Conservation (phyloP, 805 yeast genomes). For the Suhomyces sp. region DNA sequence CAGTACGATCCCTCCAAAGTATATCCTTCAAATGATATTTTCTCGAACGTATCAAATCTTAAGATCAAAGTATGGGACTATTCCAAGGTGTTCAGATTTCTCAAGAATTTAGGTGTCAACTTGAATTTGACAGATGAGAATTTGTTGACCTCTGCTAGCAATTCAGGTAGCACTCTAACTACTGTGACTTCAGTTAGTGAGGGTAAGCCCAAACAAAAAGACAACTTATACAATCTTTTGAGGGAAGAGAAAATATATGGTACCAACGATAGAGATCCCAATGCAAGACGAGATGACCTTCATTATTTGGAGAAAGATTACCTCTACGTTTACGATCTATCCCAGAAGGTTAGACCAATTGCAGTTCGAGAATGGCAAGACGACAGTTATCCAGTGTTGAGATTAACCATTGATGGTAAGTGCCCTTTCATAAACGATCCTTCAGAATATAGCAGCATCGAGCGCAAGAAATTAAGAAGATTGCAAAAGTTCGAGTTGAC, state of each 20-base stretch:
- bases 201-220: slow-evolving; percentile 12
- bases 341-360: slow-evolving; percentile 76
- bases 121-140: slow-evolving; percentile 5
- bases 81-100: slow-evolving; percentile 80
- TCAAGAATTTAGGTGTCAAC: slow-evolving; percentile 54
- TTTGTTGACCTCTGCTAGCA: slow-evolving; percentile 1
- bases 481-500: slow-evolving; percentile 41
- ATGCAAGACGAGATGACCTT: slow-evolving; percentile 79
- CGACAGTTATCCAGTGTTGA: slow-evolving; percentile 54
- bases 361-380: slow-evolving; percentile 77
- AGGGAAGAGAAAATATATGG: slow-evolving; percentile 85
- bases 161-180: slow-evolving; percentile 3
- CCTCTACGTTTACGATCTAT: slow-evolving; percentile 76
- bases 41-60: slow-evolving; percentile 57
- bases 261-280: slow-evolving; percentile 84
- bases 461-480: slow-evolving; percentile 40
- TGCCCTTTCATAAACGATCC: slow-evolving; percentile 78
- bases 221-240: slow-evolving; percentile 50
- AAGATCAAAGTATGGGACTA: slow-evolving; percentile 84
- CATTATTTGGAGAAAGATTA: slow-evolving; percentile 73
- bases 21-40: slow-evolving; percentile 58
- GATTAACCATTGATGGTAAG: slow-evolving; percentile 66
- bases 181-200: slow-evolving; percentile 1
- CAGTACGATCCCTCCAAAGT: slow-evolving; percentile 38
- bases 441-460: slow-evolving; percentile 36